phyloP scores from a whole-genome alignment of 495 filamentous ascomycete genomes.

The Penicillium fimorum region DNA sequence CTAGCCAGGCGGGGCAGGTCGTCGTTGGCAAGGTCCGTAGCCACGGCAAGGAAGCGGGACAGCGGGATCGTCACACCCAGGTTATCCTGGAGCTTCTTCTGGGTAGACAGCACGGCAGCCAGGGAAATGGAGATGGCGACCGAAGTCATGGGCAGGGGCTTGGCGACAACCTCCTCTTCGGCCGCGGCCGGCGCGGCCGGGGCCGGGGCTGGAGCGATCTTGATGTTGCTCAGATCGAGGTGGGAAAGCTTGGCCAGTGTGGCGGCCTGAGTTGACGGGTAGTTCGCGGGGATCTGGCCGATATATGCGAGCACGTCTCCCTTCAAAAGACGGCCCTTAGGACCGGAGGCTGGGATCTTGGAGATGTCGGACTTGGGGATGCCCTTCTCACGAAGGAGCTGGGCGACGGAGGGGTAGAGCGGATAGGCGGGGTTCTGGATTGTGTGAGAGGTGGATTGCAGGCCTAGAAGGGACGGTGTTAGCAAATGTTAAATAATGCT shows the following conservation, averaged over 20 bases:
- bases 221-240: conserved; percentile 93
- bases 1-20: conserved; percentile 66
- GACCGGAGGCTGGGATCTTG: conserved; percentile 83
- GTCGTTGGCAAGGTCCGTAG: conserved; percentile 81
- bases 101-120: conserved; percentile 69
- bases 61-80: conserved; percentile 79
- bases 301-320: conserved; percentile 93
- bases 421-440: conserved; percentile 72
- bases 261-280: conserved; percentile 65
- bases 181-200: conserved; percentile 42
- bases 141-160: conserved; percentile 36
- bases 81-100: conserved; percentile 71
- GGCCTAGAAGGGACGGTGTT: conserved; percentile 20
- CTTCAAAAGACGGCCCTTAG: conserved; percentile 87
- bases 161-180: conserved; percentile 37
- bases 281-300: conserved; percentile 66
- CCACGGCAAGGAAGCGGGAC: conserved; percentile 81
- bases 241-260: conserved; percentile 72
- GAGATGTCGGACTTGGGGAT: conserved; percentile 67
- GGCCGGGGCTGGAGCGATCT: conserved; percentile 63
- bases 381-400: conserved; percentile 74
- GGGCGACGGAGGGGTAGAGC: conserved; percentile 80
- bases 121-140: conserved; percentile 71
- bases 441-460: conserved; percentile 43
- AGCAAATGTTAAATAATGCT: not conserved